phyloP scores from a whole-genome alignment of 352 stramenopile species.

The Peronospora belbahrii region DNA sequence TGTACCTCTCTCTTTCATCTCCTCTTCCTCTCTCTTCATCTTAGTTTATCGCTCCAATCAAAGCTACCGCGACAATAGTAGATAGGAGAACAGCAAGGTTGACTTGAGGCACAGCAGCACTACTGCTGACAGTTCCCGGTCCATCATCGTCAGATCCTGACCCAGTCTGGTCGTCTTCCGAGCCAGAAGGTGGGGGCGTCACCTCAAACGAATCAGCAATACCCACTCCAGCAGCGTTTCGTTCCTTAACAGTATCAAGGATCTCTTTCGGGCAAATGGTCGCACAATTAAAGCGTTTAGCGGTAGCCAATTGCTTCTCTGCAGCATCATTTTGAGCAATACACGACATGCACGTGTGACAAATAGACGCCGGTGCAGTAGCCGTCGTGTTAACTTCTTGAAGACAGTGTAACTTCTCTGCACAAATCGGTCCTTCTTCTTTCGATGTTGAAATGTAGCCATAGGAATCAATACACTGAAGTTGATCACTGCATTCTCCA shows the following conservation, averaged over 20 bases:
- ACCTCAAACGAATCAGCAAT: slow-evolving; percentile 58
- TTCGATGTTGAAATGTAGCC: slow-evolving; percentile 49
- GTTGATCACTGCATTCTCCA: slow-evolving; percentile 46
- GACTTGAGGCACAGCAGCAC: slow-evolving; percentile 3
- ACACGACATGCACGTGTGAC: slow-evolving; percentile 78
- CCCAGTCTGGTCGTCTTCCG: slow-evolving; percentile 15
- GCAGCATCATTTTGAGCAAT: slow-evolving; percentile 63
- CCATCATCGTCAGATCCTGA: slow-evolving; percentile 14
- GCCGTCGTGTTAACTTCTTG: slow-evolving; percentile 62
- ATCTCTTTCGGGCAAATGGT: slow-evolving; percentile 62
- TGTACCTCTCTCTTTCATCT: too few relatives aligned
- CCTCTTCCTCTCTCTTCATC: too few relatives aligned
- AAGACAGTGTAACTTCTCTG: slow-evolving; percentile 65
- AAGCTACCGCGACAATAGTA: slow-evolving; percentile 9
- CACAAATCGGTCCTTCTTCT: slow-evolving; percentile 46
- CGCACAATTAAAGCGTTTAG: slow-evolving; percentile 70
- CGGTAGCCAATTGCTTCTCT: slow-evolving; percentile 38
- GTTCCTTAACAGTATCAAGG: slow-evolving; percentile 49
- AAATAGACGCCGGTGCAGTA: slow-evolving; percentile 52
- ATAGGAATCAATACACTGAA: slow-evolving; percentile 52
- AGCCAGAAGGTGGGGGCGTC: slow-evolving; percentile 20
- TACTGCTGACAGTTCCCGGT: slow-evolving; percentile 8
- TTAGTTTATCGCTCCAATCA: slow-evolving; percentile 21
- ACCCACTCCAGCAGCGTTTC: slow-evolving; percentile 42
- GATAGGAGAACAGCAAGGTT: slow-evolving; percentile 14